These are phyloP conservation scores for Russula lepida DNA, from an alignment of 768 basidiomycete species.

Conservation along the genomic window DNA sequence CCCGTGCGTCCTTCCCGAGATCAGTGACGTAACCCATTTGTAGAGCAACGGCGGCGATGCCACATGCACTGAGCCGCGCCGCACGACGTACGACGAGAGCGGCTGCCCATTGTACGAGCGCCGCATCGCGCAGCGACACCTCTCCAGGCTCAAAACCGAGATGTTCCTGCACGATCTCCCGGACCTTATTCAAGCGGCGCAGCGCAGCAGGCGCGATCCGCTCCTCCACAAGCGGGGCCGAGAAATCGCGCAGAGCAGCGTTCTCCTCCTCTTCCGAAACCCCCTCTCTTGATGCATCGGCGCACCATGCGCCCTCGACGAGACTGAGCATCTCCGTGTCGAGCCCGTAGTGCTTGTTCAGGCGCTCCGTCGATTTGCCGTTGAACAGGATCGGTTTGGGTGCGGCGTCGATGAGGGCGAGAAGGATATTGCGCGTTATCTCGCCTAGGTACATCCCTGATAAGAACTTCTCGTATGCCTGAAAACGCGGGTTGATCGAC, in stretches of 20 bases:
- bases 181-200: conserved; percentile 44
- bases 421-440: conserved; percentile 75
- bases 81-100: conserved; percentile 74
- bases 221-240: conserved; percentile 3
- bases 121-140: conserved; percentile 38
- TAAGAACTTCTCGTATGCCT: conserved; percentile 97
- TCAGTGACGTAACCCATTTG: conserved; percentile 67
- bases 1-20: conserved; percentile 30
- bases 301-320: conserved; percentile 70
- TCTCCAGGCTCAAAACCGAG: conserved; percentile 51
- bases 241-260: conserved; percentile 13
- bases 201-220: conserved; percentile 20
- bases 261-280: neutral
- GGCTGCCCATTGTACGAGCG: conserved; percentile 78
- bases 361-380: conserved; percentile 57
- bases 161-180: conserved; percentile 49
- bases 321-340: conserved; percentile 91
- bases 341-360: conserved; percentile 91
- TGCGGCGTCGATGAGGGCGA: conserved; percentile 70
- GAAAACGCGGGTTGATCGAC: conserved; percentile 87
- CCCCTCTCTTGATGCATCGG: conserved; percentile 22
- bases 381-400: conserved; percentile 69
- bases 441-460: conserved; percentile 99
- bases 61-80: conserved; percentile 75
- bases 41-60: conserved; percentile 75